Conservation (phyloP, 2,329 filamentous ascomycete species). For the Pleurostoma richardsiae region DNA sequence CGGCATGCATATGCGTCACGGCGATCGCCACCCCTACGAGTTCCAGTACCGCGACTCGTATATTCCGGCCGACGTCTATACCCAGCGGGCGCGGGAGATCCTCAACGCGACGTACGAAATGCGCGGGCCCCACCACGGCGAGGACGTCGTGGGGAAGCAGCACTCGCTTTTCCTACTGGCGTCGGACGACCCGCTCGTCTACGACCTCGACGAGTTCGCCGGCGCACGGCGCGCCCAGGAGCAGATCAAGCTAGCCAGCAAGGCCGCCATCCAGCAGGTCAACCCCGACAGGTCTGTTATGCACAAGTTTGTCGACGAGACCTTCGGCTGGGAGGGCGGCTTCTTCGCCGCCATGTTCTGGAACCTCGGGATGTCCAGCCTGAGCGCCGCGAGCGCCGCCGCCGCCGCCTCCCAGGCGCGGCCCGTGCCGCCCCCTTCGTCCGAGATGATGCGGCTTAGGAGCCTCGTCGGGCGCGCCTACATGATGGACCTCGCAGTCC, state of each 20-base stretch:
- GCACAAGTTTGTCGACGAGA: conserved; percentile 66
- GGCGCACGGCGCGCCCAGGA: conserved; percentile 58
- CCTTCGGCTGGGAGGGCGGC: conserved; percentile 82
- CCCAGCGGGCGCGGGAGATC: conserved; percentile 51
- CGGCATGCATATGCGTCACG: conserved; percentile 74
- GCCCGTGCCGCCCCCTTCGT: conserved; percentile 29
- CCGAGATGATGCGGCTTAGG: conserved; percentile 60
- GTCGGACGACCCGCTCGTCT: conserved; percentile 76
- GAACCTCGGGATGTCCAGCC: conserved; percentile 56
- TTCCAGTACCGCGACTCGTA: conserved; percentile 74
- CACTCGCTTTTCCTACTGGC: conserved; percentile 58
- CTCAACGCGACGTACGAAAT: conserved; percentile 44
- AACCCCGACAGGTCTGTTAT: conserved; percentile 43
- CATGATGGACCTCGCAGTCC: conserved; percentile 71
- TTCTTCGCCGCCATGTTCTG: conserved; percentile 82
- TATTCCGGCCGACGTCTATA: conserved; percentile 67
- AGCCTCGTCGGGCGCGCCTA: conserved; percentile 77
- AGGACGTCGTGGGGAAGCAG: conserved; percentile 27
- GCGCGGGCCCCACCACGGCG: conserved; percentile 24
- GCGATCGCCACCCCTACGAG: conserved; percentile 73
- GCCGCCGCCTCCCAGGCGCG: conserved; percentile 12
- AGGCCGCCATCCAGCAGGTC: conserved; percentile 38
- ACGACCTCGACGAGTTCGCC: conserved; percentile 59
- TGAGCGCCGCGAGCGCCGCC: conserved; percentile 28
- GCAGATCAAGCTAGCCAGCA: conserved; percentile 69